Percentiles rank a stretch among this genome's conserved stretches.
These are phyloP conservation scores for Saccharomycopsis sp. DNA, from an alignment of 805 yeast genomes.

Conservation along the genomic window DNA sequence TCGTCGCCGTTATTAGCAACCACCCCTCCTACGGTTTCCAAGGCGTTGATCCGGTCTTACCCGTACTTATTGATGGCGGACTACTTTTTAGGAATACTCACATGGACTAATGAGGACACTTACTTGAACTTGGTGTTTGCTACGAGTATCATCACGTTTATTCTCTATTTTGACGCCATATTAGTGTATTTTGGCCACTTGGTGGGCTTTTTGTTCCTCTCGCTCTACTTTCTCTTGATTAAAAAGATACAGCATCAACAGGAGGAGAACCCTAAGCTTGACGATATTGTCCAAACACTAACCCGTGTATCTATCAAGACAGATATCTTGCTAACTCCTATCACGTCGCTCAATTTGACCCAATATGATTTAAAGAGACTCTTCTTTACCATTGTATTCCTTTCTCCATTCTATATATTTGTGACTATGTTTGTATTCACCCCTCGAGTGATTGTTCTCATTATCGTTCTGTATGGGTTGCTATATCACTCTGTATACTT, in stretches of 20 bases:
- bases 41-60: constrained; percentile 73
- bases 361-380: constrained; percentile 74
- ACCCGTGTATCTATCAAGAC: constrained; percentile 69
- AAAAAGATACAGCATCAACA: constrained; percentile 50
- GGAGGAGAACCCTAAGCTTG: constrained; percentile 69
- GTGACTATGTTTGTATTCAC: constrained; percentile 60
- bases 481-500: constrained; percentile 87
- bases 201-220: constrained; percentile 53
- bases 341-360: constrained; percentile 65
- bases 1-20: constrained; percentile 79
- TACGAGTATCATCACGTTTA: constrained; percentile 46
- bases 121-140: constrained; percentile 68
- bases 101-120: constrained; percentile 87
- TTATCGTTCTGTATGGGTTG: constrained; percentile 40
- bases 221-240: constrained; percentile 54
- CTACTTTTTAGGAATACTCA: constrained; percentile 59
- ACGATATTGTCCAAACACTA: constrained; percentile 73
- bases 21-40: constrained; percentile 88
- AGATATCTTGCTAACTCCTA: constrained; percentile 74
- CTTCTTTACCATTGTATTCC: constrained; percentile 73
- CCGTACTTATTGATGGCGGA: constrained; percentile 78
- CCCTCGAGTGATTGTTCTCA: constrained; percentile 60
- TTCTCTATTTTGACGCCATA: constrained; percentile 73
- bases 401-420: constrained; percentile 79
- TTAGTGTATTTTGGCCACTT: constrained; percentile 81